Base-by-base conservation (phyloP, 306 rosid species). In the Casuarina glauca region DNA sequence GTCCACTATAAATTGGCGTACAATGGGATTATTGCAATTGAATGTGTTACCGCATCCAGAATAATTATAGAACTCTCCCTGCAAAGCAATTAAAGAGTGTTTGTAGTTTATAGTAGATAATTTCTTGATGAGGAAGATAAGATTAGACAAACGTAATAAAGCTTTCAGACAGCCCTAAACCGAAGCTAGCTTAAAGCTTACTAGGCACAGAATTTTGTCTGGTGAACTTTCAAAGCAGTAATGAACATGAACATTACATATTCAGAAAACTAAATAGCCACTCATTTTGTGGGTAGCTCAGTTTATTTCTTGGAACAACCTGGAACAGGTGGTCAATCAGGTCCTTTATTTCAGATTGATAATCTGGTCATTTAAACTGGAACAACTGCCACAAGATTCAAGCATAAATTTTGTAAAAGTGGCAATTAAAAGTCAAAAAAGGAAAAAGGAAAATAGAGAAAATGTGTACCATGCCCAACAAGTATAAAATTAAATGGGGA, bases 11-110 rank as follows among this genome's bases (percentile, higher is more conserved):
- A 95, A 88, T 69, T 88, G 89, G 32, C 99, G 91, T 39, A 93
- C 99, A 78, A 93, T 74, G 64, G 99, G 97, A 86, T 95, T 97
- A 86, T 91, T 95, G 93, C 97, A 91, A 81, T 93, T 95, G 82
- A 95, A 91, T 57, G 99, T 95, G 91, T 95, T 93, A 63, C 97
- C 97, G 54, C 99, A 95, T 82, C 99, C 99, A 20, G 99, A 95
- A 78, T 95, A 95, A 81, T 95, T 95, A 88, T 95, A 95, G 84
- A 91, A 95, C 81, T 95, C 93, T 83, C 99, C 99, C 99, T 93
- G 87, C 54, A 74, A 78, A 70, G 49, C 69, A 76, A 54, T 32
- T 53, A 39, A 66, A 75, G 74, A 58, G 43, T 67, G 50, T 68
- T 61, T 53, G 32, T 26, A 76, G 76, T 72, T 85, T 58, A 69